These are phyloP conservation scores for Amyloporia xantha DNA, from an alignment of 768 basidiomycete genomes.

Conservation along the genomic window DNA sequence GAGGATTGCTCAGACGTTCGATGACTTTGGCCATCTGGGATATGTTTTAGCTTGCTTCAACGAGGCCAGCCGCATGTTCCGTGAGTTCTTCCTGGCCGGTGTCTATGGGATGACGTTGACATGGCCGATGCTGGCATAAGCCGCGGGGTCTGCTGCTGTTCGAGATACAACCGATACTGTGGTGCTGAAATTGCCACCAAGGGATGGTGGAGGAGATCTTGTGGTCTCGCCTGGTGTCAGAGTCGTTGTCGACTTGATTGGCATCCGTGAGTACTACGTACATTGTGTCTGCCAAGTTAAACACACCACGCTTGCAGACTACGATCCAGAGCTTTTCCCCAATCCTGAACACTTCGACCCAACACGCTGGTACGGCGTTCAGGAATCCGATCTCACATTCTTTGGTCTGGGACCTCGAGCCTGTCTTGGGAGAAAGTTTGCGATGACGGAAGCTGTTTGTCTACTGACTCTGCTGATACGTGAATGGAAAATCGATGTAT, in stretches of 20 bases:
- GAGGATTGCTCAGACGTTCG: conserved; percentile 1
- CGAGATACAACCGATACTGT: conserved; percentile 6
- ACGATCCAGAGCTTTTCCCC: conserved; percentile 20
- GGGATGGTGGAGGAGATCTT: background rate
- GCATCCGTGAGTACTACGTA: conserved; percentile 18
- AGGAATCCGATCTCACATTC: conserved; percentile 12
- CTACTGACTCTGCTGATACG: conserved; percentile 22
- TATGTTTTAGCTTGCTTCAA: conserved; percentile 13
- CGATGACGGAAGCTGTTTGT: conserved; percentile 19
- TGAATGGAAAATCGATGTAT: conserved; percentile 24
- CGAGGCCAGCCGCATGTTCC: conserved; percentile 12
- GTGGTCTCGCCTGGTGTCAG: conserved; percentile 13
- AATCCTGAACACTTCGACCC: conserved; percentile 23
- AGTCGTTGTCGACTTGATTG: conserved; percentile 22
- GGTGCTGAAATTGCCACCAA: conserved; percentile 1
- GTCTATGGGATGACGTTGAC: too few species aligned
- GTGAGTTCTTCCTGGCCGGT: conserved; percentile 1
- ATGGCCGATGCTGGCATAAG: too few species aligned
- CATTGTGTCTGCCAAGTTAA: background rate
- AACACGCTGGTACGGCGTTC: conserved; percentile 22
- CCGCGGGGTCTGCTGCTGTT: background rate
- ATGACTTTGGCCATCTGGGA: conserved; percentile 1
- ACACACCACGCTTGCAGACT: conserved; percentile 12
- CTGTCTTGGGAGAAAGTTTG: conserved; percentile 29
- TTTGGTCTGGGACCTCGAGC: conserved; percentile 25